Base-by-base conservation (phyloP, 108 stramenopile species). In the Stephanodiscus triporus region DNA sequence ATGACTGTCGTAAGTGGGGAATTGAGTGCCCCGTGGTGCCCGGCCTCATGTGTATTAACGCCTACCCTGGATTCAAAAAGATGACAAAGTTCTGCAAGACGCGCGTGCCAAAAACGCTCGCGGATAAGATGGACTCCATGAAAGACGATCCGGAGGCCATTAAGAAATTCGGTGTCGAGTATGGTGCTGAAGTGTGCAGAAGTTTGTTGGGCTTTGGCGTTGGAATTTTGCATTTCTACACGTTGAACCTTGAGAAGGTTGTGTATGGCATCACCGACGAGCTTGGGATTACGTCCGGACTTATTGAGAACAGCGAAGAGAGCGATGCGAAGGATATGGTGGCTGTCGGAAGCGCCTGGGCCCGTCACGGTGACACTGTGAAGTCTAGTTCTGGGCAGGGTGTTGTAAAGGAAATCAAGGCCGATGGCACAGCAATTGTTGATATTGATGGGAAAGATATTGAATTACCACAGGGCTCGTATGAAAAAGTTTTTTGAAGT, bases 81-180 rank as follows among this genome's bases (percentile, higher is more conserved):
- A 99, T 99, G 99, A 96, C 93, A 2, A 90, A 92, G 73, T 97
- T 99, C 74, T 99, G 99, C 94, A 98, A 97, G 82, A 98, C 99
- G 20, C 94, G 99, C 19, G 99, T 99, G 32, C 97, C 97, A 10
- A 71, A 83, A 49, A 66, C 81, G 17, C 77, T 98, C 26, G 80
- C 82, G 36, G 89, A 84, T 10, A 86, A 77, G 43, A 92, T 98
- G 94, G 95, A 97, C 22, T 81, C 85, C 72, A 85, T 92, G 80
- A 91, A 95, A 84, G 95, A 96, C 50, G 96, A 99, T 70, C 85
- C 86, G 8, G 90, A 84, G 14, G 95, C 90, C 1, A 72, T 97
- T 26, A 97, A 97, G 78, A 82, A 77, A 20, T 96, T 94, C 68
- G 98, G 97, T n/a, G 86, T 98, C 47, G 92, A 95, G 32, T 95